Evolutionary conservation across 306 rosid genomes (phyloP), one percentile per base, ranked within the genome.

Genomic region (Bauhinia variegata): DNA sequence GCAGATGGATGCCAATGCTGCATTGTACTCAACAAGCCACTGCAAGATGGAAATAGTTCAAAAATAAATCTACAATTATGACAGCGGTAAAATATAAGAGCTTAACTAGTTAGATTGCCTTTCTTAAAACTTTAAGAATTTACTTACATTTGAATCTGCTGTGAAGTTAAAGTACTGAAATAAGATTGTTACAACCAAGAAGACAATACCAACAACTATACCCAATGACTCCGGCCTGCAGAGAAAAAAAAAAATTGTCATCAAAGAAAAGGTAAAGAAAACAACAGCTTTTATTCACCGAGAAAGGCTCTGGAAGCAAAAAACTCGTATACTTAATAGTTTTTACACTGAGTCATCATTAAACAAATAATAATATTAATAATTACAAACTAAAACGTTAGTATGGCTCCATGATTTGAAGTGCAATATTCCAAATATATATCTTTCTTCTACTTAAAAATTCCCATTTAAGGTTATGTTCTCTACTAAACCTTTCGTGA

Each of bases 11-110:
- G 89, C 89, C 75, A 93, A 85, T 19, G 97, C 99, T 5, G 95
- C 97, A 73, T 93, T 88, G 90, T 93, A 93, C 81, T 93, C 95
- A 41, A 93, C 99, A 70, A 93, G 96, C 97, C 99, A 93, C 99
- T 93, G 97, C 88, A 78, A 60, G 28, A 72, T 77, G 15, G 69
- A 72, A 74, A 34, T 72, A 57, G 72, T 19, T 49, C 47, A 70
- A 32, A 58, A 68, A 59, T 38, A 44, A 59, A 51, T 52, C 39
- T 11, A 63, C 54, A 43, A 37, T 60, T 49, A 33, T 54, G 34
- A 15, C 67, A 34, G n/a, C 62, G 19, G 34, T 43, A 60, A 31
- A 42, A 60, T 60, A 44, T 19, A 11, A 34, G 33, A 3, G 2
- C 34, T 6, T 4, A 23, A 33, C 38, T 50, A 50, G 33, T 54